These are phyloP conservation scores for Albugo laibachii DNA, from an alignment of 352 stramenopile species.

Conservation along the genomic window DNA sequence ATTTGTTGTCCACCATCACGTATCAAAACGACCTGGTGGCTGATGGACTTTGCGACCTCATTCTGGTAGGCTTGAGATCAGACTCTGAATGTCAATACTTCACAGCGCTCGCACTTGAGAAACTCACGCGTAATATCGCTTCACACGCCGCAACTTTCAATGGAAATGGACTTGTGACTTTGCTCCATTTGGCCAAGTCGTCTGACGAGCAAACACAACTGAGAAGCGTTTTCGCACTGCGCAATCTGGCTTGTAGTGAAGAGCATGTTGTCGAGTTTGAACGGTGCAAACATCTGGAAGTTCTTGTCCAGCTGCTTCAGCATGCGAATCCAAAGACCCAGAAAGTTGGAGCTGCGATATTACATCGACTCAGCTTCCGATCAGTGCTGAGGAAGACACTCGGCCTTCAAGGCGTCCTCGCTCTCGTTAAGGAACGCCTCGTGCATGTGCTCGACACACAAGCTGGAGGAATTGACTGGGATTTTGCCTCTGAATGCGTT, in stretches of 20 bases:
- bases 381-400: constrained; percentile 75
- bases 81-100: constrained; percentile 92
- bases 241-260: constrained; percentile 78
- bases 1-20: constrained; percentile 86
- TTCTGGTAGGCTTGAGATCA: constrained; percentile 76
- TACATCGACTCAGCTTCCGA: constrained; percentile 82
- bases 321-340: constrained; percentile 80
- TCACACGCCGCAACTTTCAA: constrained; percentile 78
- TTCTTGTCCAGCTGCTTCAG: constrained; percentile 76
- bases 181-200: constrained; percentile 82
- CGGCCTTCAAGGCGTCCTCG: constrained; percentile 59
- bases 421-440: constrained; percentile 77
- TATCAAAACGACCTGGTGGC: constrained; percentile 83
- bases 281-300: constrained; percentile 70
- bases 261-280: constrained; percentile 77
- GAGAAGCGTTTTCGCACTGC: constrained; percentile 75
- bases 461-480: constrained; percentile 46
- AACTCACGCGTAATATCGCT: constrained; percentile 82
- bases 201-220: constrained; percentile 85
- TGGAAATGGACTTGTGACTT: constrained; percentile 74
- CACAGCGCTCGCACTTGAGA: constrained; percentile 84
- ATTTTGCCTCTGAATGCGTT: constrained; percentile 86
- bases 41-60: constrained; percentile 77
- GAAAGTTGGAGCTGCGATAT: constrained; percentile 69
- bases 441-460: constrained; percentile 11